Percentiles rank a stretch among this genome's conserved stretches.
Evolutionary conservation across 176 grass and related monocot species (phyloP).

Genomic region (Triticum urartu): DNA sequence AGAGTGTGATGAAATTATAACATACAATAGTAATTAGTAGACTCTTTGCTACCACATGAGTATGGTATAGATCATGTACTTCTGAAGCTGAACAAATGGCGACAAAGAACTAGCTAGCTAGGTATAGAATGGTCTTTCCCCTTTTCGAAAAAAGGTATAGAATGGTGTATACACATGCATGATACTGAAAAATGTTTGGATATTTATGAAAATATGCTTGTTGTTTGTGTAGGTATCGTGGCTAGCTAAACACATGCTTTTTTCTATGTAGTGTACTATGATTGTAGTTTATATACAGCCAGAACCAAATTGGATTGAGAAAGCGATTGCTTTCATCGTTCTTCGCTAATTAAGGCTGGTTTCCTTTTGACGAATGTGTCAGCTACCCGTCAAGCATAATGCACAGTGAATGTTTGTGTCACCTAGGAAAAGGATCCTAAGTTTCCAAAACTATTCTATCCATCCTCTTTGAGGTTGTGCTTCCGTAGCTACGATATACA

Average conservation of each 20-base stretch:
- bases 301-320: conserved; percentile 3
- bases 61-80: not conserved
- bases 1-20: not conserved
- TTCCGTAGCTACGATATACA: not conserved
- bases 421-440: not conserved
- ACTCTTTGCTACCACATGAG: not conserved
- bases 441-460: not conserved
- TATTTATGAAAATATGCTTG: not conserved
- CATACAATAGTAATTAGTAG: not conserved
- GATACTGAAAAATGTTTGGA: not conserved
- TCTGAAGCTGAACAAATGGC: not conserved
- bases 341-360: not conserved
- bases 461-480: not conserved
- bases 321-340: not conserved
- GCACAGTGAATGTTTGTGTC: not conserved
- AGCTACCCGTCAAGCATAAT: not conserved
- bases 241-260: not conserved
- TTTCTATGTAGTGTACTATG: not conserved
- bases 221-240: not conserved
- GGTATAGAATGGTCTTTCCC: not conserved
- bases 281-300: not conserved
- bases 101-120: not conserved
- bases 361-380: conserved; percentile 21
- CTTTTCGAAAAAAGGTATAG: not conserved
- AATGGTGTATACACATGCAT: not conserved